Conservation (phyloP, 2,329 filamentous ascomycete species). For the Curvularia verruculosa region DNA sequence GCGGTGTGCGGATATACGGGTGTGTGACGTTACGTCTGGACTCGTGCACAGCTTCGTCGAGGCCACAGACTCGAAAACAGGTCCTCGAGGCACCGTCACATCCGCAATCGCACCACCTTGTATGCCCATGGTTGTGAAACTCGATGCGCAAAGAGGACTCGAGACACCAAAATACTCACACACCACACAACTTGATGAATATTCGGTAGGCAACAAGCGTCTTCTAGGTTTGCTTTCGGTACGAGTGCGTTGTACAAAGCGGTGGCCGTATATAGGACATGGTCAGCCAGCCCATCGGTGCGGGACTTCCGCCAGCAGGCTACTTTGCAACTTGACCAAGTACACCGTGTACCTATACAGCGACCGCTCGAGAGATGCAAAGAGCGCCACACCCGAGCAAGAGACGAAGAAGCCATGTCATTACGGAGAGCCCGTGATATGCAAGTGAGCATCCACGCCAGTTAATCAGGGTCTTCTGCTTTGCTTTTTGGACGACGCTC, state of each 20-base stretch:
- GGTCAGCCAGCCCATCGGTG: constrained; percentile 1
- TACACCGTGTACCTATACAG: constrained; percentile 7
- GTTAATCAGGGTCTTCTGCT: not conserved
- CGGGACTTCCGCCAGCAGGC: constrained; percentile 19
- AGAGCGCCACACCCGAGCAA: constrained; percentile 18
- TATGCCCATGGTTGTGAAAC: constrained; percentile 8
- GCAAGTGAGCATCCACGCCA: not conserved
- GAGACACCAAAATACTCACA: constrained; percentile 9
- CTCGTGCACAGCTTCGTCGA: constrained; percentile 7
- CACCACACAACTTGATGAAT: constrained; percentile 1
- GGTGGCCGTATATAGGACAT: constrained; percentile 9
- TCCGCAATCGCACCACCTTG: constrained; percentile 6
- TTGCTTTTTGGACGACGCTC: not conserved
- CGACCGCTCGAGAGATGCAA: constrained; percentile 5
- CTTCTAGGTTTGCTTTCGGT: constrained; percentile 13
- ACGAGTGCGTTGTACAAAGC: constrained; percentile 11
- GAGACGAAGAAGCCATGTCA: constrained; percentile 5
- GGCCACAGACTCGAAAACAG: constrained; percentile 8
- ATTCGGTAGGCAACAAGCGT: not conserved
- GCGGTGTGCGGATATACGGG: not conserved
- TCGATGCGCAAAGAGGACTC: constrained; percentile 9
- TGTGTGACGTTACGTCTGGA: constrained; percentile 11
- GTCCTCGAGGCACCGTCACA: constrained; percentile 14
- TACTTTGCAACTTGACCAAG: constrained; percentile 12
- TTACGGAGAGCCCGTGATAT: not conserved